A percentile compares a stretch with the other conserved stretches of the same genome.
These are phyloP conservation scores for Backusella westeae DNA, from an alignment of 192 early-diverging fungal species.

Conservation along the genomic window DNA sequence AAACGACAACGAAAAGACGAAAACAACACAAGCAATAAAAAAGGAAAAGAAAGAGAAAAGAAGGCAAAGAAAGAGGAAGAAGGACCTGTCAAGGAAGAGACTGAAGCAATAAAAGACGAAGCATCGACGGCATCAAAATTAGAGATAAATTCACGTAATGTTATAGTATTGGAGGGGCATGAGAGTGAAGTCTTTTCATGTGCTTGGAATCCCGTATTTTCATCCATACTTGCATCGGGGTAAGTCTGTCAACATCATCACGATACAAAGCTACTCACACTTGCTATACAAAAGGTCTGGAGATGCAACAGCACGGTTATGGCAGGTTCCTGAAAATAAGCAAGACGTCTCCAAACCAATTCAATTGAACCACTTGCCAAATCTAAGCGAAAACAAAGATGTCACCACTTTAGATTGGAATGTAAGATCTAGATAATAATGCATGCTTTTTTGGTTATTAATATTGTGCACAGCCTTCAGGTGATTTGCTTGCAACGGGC, in stretches of 20 bases:
- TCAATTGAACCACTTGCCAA: slow-evolving; percentile 54
- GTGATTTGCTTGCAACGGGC: slow-evolving; percentile 79
- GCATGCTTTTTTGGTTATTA: too few species aligned
- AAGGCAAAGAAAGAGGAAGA: slow-evolving; percentile 34
- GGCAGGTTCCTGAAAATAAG: slow-evolving; percentile 65
- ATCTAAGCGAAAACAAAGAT: slow-evolving; percentile 56
- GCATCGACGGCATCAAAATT: neutral
- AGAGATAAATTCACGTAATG: slow-evolving; percentile 45
- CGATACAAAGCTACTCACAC: neutral
- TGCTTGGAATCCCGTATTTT: slow-evolving; percentile 74
- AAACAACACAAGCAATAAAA: slow-evolving; percentile 21
- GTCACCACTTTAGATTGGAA: slow-evolving; percentile 88
- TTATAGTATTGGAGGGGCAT: slow-evolving; percentile 63
- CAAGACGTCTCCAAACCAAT: slow-evolving; percentile 49
- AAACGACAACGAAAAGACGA: slow-evolving; percentile 50
- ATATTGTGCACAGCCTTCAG: slow-evolving; percentile 56
- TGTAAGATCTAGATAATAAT: slow-evolving; percentile 39
- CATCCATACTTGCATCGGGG: slow-evolving; percentile 77
- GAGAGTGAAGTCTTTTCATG: slow-evolving; percentile 71
- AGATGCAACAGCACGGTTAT: slow-evolving; percentile 86
- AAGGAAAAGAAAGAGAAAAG: slow-evolving; percentile 55
- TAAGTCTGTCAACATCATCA: slow-evolving; percentile 21
- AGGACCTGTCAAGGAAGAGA: neutral
- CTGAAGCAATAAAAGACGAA: neutral
- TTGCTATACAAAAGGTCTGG: slow-evolving; percentile 45